Conservation (phyloP, 192 early-diverging fungal species). For the Podila verticillata region DNA sequence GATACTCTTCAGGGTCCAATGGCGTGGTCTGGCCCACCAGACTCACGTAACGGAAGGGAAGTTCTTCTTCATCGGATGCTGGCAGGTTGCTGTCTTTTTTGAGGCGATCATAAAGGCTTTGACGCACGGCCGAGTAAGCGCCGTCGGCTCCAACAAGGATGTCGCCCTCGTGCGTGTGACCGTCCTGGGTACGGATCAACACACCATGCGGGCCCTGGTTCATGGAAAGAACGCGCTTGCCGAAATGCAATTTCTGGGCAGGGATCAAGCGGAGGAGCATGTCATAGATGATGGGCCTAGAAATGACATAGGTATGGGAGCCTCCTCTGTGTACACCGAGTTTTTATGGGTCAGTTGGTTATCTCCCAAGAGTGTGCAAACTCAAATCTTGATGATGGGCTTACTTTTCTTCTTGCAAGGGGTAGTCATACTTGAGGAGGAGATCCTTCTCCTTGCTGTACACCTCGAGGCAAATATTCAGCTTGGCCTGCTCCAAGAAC, state of each 20-base stretch:
- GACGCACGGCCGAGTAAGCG: not conserved
- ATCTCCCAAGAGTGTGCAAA: too few relatives aligned
- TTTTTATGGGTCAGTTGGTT: too few relatives aligned
- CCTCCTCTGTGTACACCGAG: not conserved
- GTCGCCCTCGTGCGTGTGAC: not conserved
- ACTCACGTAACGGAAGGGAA: not conserved
- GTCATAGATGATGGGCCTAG: not conserved
- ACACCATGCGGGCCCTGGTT: not conserved
- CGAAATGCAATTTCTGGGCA: not conserved
- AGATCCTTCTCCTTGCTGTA: not conserved
- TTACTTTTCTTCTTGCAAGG: not conserved
- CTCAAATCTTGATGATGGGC: not conserved
- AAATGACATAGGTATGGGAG: not conserved
- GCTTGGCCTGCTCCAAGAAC: not conserved
- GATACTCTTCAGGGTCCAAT: conserved; percentile 1
- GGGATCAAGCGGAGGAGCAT: not conserved
- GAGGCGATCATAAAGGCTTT: conserved; percentile 1
- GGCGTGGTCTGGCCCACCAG: conserved; percentile 1
- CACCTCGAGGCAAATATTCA: not conserved
- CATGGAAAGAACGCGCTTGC: not conserved
- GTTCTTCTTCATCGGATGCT: not conserved
- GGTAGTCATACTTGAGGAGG: not conserved
- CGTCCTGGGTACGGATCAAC: not conserved
- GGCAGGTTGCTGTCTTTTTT: not conserved
- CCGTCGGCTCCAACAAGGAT: conserved; percentile 17